Percentiles rank a stretch among this genome's conserved stretches.
Conservation (phyloP, 495 filamentous ascomycete species). For the Rostrohypoxylon terebratum region DNA sequence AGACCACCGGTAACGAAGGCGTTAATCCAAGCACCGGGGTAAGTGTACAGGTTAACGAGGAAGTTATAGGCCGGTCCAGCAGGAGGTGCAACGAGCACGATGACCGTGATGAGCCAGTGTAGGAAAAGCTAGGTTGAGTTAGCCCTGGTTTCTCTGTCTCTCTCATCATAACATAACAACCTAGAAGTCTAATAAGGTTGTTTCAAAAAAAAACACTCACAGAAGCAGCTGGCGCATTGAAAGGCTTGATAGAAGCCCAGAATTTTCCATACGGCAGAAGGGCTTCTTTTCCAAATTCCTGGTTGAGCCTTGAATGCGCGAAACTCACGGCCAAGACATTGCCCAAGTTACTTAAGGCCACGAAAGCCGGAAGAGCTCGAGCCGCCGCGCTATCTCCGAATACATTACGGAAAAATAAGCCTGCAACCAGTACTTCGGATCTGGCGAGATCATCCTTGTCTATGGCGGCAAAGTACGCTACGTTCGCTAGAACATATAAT, state of each 20-base stretch:
- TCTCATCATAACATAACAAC: background rate
- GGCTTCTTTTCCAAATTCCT: conserved; percentile 74
- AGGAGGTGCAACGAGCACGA: conserved; percentile 60
- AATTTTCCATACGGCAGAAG: conserved; percentile 70
- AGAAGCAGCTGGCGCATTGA: conserved; percentile 63
- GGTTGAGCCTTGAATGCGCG: conserved; percentile 73
- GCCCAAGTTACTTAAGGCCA: conserved; percentile 77
- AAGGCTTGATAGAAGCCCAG: conserved; percentile 74
- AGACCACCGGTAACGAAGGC: conserved; percentile 69
- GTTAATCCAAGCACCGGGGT: conserved; percentile 60
- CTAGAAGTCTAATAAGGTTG: background rate
- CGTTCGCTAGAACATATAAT: conserved; percentile 76
- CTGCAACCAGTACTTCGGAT: conserved; percentile 71
- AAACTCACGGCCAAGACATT: conserved; percentile 79
- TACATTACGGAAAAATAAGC: conserved; percentile 74
- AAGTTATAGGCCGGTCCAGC: conserved; percentile 57
- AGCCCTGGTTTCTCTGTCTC: background rate
- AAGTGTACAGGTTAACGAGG: conserved; percentile 55
- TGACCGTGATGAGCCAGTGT: conserved; percentile 61
- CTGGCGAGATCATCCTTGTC: conserved; percentile 70
- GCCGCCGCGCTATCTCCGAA: conserved; percentile 68
- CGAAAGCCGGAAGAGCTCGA: conserved; percentile 73
- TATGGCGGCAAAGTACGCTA: conserved; percentile 78
- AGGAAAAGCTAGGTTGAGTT: conserved; percentile 53
- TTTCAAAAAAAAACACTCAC: conserved; percentile 39